Evolutionary conservation across 352 stramenopile species (phyloP).

Genomic region (Phytophthora agathidicida): DNA sequence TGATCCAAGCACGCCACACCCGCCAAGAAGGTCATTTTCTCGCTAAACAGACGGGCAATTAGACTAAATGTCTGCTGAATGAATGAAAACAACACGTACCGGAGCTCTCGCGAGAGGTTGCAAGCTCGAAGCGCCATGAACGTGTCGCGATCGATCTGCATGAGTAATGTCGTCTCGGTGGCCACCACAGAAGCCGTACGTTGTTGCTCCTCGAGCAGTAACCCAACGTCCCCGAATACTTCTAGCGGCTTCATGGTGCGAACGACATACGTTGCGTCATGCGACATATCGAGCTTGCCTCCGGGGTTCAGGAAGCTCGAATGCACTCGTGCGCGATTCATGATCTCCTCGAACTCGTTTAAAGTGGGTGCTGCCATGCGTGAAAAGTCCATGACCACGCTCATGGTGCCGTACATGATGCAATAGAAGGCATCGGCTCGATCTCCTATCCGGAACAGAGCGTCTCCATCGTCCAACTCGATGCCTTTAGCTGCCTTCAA

Average conservation of each 20-base stretch:
- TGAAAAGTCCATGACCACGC: constrained; percentile 78
- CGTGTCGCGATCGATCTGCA: constrained; percentile 71
- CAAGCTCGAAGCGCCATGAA: constrained; percentile 67
- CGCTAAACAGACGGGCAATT: constrained; percentile 24
- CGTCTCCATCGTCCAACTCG: constrained; percentile 65
- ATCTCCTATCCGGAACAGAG: constrained; percentile 74
- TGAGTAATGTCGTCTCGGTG: constrained; percentile 68
- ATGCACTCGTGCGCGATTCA: constrained; percentile 70
- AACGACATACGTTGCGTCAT: constrained; percentile 66
- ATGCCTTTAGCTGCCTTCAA: constrained; percentile 70
- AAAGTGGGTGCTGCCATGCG: constrained; percentile 66
- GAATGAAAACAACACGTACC: constrained; percentile 28
- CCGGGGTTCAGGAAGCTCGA: constrained; percentile 72
- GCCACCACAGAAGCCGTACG: constrained; percentile 74
- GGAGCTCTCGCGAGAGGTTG: constrained; percentile 58
- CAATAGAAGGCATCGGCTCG: constrained; percentile 77
- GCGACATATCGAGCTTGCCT: constrained; percentile 44
- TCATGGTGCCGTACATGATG: constrained; percentile 77
- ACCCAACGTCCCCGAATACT: constrained; percentile 72
- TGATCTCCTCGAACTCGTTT: constrained; percentile 77
- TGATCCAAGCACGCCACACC: constrained; percentile 54
- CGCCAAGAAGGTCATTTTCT: constrained; percentile 72
- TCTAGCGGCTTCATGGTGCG: constrained; percentile 68
- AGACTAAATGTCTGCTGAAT: not conserved
- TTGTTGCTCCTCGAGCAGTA: constrained; percentile 60